These are phyloP conservation scores for Phaeophleospora eucalypticola DNA, from an alignment of 2,329 filamentous ascomycete genomes.

Conservation along the genomic window DNA sequence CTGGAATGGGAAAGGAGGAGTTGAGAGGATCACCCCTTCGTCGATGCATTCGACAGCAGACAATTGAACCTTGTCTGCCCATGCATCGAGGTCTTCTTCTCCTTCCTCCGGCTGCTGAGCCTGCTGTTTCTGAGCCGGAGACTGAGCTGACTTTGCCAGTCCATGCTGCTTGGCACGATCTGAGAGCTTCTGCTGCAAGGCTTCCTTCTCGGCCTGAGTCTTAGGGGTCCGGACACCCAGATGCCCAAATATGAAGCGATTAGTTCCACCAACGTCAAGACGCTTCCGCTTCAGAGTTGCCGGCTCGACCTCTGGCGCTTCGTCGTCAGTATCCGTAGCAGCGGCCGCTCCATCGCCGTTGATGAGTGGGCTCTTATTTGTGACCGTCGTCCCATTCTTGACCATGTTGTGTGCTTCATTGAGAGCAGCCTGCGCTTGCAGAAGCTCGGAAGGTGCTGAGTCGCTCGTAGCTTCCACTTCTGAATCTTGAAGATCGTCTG, in stretches of 20 bases:
- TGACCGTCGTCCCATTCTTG: background rate
- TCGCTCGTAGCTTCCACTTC: too few species aligned
- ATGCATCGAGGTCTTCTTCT: conserved; percentile 56
- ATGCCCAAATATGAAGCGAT: conserved; percentile 67
- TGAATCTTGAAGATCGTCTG: background rate
- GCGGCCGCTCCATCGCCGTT: conserved; percentile 1
- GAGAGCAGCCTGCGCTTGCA: background rate
- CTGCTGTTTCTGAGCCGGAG: conserved; percentile 2
- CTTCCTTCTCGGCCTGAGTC: conserved; percentile 63
- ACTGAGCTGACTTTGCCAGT: conserved; percentile 26
- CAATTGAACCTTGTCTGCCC: conserved; percentile 70
- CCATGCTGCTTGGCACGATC: conserved; percentile 15
- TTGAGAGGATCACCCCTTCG: conserved; percentile 62
- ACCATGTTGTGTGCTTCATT: too few species aligned
- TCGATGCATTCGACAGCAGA: conserved; percentile 79
- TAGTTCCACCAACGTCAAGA: conserved; percentile 59
- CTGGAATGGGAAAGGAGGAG: conserved; percentile 83
- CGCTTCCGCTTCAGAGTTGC: conserved; percentile 31
- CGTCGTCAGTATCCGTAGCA: conserved; percentile 15
- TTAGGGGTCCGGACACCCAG: conserved; percentile 67
- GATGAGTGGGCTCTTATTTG: background rate
- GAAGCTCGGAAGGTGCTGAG: background rate
- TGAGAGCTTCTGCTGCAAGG: conserved; percentile 45
- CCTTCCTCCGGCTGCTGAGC: conserved; percentile 18
- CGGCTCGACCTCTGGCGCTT: conserved; percentile 20